These are phyloP conservation scores for Phytomonas sp. DNA, from an alignment of 208 protist genomes.

Conservation along the genomic window DNA sequence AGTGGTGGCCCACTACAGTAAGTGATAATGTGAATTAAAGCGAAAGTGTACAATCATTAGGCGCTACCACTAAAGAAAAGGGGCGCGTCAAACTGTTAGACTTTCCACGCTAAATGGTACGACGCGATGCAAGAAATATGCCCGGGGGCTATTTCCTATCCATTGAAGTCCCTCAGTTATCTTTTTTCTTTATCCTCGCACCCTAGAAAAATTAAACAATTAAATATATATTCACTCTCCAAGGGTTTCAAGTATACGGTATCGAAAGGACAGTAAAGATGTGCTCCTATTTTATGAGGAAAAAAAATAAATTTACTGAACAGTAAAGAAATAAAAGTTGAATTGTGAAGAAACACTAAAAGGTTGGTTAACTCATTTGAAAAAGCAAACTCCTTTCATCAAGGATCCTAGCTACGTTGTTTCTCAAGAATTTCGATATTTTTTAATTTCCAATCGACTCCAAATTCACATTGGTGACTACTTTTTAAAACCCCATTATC, in stretches of 20 bases:
- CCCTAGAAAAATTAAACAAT: background rate
- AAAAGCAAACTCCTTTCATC: background rate
- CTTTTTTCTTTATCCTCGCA: background rate
- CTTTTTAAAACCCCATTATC: too few relatives aligned
- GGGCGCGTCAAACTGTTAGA: background rate
- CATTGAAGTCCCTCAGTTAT: background rate
- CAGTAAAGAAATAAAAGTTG: background rate
- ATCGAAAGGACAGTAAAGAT: background rate
- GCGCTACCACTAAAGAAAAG: background rate
- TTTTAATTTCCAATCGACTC: background rate
- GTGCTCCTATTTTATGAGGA: background rate
- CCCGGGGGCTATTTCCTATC: background rate
- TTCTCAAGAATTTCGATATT: background rate
- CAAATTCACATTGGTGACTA: too few relatives aligned
- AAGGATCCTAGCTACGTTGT: background rate
- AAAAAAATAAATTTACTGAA: background rate
- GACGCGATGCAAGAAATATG: background rate
- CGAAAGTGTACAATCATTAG: background rate
- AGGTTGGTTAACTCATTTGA: background rate
- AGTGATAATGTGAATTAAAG: background rate
- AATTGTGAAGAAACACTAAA: background rate
- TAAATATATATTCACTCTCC: background rate
- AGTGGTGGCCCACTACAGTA: background rate
- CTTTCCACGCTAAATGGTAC: background rate
- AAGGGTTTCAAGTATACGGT: background rate